Conservation (phyloP, 805 yeast genomes). For the Kodamaea neixiangensis region DNA sequence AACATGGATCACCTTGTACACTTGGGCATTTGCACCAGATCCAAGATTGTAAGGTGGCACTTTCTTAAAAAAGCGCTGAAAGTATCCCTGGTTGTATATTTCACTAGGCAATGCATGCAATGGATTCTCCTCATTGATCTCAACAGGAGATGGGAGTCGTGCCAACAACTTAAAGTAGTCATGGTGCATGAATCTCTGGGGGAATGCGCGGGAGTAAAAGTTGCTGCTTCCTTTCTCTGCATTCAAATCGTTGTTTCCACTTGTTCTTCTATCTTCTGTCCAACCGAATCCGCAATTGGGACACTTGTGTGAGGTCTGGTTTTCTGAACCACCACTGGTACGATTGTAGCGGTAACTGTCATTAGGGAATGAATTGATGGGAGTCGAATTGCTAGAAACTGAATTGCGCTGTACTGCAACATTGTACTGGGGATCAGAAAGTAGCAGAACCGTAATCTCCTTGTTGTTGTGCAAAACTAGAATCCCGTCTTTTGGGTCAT, state of each 20-base stretch:
- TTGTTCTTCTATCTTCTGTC: constrained; percentile 15
- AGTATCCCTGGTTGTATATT: constrained; percentile 82
- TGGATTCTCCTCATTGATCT: background rate
- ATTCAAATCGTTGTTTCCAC: background rate
- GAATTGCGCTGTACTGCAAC: background rate
- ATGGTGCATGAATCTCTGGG: constrained; percentile 30
- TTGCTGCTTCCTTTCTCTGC: background rate
- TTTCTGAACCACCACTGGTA: background rate
- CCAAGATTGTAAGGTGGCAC: constrained; percentile 60
- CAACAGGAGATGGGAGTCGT: constrained; percentile 15
- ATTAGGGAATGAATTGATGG: background rate
- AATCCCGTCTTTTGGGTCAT: constrained; percentile 36
- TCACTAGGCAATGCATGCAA: constrained; percentile 44
- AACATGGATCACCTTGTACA: constrained; percentile 80
- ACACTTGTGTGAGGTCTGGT: constrained; percentile 16
- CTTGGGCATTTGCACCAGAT: constrained; percentile 83
- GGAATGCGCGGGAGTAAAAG: background rate
- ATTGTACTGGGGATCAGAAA: constrained; percentile 12
- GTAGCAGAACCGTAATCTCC: constrained; percentile 30
- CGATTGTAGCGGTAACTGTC: background rate
- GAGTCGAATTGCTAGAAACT: background rate
- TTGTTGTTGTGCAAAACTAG: constrained; percentile 36
- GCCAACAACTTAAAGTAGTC: constrained; percentile 40
- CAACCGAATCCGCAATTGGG: constrained; percentile 36
- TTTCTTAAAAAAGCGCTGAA: constrained; percentile 65